phyloP scores from a whole-genome alignment of 23 red algal genomes.

The Gracilaria domingensis region DNA sequence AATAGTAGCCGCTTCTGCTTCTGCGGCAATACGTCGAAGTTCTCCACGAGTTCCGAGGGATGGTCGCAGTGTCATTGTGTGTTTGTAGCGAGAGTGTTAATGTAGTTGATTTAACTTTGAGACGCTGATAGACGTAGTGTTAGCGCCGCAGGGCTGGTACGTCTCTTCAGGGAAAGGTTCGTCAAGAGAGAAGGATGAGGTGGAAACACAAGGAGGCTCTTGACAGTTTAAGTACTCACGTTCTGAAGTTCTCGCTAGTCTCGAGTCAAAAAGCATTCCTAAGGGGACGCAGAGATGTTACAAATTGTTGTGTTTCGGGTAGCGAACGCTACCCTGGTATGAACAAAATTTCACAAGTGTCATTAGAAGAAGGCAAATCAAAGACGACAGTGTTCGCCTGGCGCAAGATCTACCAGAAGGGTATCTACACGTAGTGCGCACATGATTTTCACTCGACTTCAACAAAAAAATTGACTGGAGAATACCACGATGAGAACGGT shows the following conservation, averaged over 20 bases:
- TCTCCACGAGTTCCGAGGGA: constrained; percentile 78
- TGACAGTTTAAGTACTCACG: neutral
- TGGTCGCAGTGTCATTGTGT: constrained; percentile 33
- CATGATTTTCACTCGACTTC: too few species aligned
- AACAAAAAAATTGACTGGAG: too few species aligned
- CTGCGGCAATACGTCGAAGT: constrained; percentile 63
- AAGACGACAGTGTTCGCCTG: too few species aligned
- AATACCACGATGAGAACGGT: too few species aligned
- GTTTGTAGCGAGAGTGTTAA: neutral
- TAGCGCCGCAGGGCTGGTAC: neutral
- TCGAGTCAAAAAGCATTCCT: neutral
- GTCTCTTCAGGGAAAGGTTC: neutral
- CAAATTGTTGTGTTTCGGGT: neutral
- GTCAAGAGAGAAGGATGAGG: neutral
- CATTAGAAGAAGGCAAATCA: too few species aligned
- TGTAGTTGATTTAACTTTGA: neutral
- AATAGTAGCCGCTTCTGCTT: constrained; percentile 60
- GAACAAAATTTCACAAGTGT: too few species aligned
- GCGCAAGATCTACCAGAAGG: too few species aligned
- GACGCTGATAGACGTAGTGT: neutral
- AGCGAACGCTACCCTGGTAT: neutral
- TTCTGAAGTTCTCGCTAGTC: neutral
- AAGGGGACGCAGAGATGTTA: neutral
- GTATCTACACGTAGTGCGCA: too few species aligned
- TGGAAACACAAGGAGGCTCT: neutral